Evolutionary conservation across 345 rosid genomes (phyloP).

Genomic region (Bruguiera sexangula): DNA sequence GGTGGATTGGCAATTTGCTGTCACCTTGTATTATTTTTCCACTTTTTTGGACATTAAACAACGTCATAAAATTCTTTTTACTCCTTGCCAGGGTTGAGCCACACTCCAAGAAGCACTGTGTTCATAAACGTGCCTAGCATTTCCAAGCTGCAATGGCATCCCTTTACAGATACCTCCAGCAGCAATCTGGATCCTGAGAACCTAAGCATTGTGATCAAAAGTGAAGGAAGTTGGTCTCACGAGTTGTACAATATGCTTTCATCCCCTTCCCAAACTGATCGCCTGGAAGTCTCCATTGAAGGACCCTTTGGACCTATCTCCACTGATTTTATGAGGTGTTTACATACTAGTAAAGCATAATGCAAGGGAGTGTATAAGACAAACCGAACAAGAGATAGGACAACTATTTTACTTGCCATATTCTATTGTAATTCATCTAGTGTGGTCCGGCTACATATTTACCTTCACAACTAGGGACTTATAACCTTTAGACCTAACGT

Average conservation of each 20-base stretch:
- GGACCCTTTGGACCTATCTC: constrained; percentile 26
- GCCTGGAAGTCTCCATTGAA: constrained; percentile 23
- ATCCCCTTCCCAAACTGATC: constrained; percentile 6
- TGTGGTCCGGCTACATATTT: too few relatives aligned
- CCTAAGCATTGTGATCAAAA: constrained; percentile 22
- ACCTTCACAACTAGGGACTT: too few relatives aligned
- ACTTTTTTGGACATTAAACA: background rate
- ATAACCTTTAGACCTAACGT: too few relatives aligned
- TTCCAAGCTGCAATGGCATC: constrained; percentile 32
- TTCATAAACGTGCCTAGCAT: constrained; percentile 25
- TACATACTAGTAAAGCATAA: background rate
- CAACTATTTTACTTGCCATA: too few relatives aligned
- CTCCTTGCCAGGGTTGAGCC: constrained; percentile 18
- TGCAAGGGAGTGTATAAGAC: too few relatives aligned
- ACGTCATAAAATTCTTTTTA: background rate
- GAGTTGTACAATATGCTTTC: constrained; percentile 16
- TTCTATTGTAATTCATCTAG: too few relatives aligned
- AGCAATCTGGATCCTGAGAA: constrained; percentile 23
- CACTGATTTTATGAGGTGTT: constrained; percentile 15
- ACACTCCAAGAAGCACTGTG: constrained; percentile 17
- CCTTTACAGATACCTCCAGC: constrained; percentile 26
- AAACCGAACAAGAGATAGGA: too few relatives aligned
- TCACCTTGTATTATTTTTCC: background rate
- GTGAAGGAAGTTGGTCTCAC: constrained; percentile 22
- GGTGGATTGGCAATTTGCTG: background rate